Evolutionary conservation across 2,329 filamentous ascomycete species (phyloP).

Genomic region (Hortaea sp.): DNA sequence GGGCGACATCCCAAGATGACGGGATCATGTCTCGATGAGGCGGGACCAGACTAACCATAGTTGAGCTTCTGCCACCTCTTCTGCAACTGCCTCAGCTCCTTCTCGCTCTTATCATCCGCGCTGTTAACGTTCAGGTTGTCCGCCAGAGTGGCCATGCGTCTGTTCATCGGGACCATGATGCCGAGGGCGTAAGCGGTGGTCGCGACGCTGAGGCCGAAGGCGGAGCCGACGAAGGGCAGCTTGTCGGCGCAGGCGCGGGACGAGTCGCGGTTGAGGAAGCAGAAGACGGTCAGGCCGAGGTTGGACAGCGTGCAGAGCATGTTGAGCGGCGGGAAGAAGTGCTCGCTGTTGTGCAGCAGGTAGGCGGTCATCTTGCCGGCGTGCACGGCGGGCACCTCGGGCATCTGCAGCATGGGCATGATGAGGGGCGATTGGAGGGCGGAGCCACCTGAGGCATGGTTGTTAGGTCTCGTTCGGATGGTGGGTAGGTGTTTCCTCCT

Average conservation of each 20-base stretch:
- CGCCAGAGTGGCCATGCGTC: conserved; percentile 16
- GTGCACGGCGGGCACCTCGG: conserved; percentile 16
- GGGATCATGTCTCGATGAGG: too few relatives aligned
- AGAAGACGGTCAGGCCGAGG: conserved; percentile 16
- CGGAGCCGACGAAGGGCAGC: conserved; percentile 14
- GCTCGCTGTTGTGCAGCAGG: conserved; percentile 21
- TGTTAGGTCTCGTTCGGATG: background rate
- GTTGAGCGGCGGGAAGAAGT: conserved; percentile 24
- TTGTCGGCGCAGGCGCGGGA: conserved; percentile 12
- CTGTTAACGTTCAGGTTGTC: conserved; percentile 14
- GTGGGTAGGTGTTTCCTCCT: background rate
- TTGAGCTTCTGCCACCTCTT: conserved; percentile 19
- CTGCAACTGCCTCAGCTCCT: conserved; percentile 19
- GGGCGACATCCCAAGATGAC: too few relatives aligned
- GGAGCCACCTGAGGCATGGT: conserved; percentile 16
- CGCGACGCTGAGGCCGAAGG: conserved; percentile 14
- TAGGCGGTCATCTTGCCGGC: conserved; percentile 18
- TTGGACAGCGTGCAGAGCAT: conserved; percentile 21
- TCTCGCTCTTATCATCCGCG: conserved; percentile 17
- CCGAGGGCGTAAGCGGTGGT: conserved; percentile 21
- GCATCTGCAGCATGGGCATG: conserved; percentile 20
- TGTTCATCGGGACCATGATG: conserved; percentile 24
- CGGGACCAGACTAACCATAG: conserved; percentile 13
- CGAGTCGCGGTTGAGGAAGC: conserved; percentile 17
- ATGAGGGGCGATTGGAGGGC: conserved; percentile 23